Percentiles rank a stretch among this genome's conserved stretches.
phyloP scores from a whole-genome alignment of 192 early-diverging fungal genomes.

The Coemansia sp. region DNA sequence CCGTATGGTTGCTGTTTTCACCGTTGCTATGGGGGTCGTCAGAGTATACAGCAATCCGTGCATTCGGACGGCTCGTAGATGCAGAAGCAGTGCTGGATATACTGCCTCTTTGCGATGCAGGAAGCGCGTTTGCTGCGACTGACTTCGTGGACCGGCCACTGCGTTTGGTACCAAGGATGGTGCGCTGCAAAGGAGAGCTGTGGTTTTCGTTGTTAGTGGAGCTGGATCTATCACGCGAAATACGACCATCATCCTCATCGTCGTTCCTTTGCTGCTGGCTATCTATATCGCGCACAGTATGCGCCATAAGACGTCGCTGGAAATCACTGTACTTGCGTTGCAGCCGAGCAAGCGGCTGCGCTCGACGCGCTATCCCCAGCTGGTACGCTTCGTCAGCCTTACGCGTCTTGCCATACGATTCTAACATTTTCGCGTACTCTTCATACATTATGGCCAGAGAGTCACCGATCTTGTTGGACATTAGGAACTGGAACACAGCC shows the following conservation, averaged over 20 bases:
- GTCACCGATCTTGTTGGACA: constrained; percentile 69
- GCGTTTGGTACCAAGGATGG: constrained; percentile 39
- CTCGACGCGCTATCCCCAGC: constrained; percentile 68
- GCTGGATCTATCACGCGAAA: not conserved
- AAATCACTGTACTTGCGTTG: constrained; percentile 61
- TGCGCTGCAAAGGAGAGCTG: constrained; percentile 11
- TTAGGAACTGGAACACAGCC: constrained; percentile 76
- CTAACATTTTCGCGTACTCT: constrained; percentile 69
- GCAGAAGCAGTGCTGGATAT: not conserved
- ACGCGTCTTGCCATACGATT: constrained; percentile 49
- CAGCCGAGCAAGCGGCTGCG: constrained; percentile 68
- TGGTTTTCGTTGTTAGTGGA: constrained; percentile 15
- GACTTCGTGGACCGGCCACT: constrained; percentile 23
- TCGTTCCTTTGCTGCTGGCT: not conserved
- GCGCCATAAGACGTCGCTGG: constrained; percentile 52
- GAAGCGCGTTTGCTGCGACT: constrained; percentile 34
- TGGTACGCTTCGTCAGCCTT: constrained; percentile 64
- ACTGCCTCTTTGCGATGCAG: constrained; percentile 25
- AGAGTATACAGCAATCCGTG: constrained; percentile 40
- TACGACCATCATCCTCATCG: not conserved
- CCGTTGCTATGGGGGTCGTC: constrained; percentile 20
- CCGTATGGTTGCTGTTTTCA: not conserved
- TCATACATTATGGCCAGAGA: constrained; percentile 69
- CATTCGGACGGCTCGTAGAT: constrained; percentile 17
- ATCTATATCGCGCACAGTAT: constrained; percentile 14